phyloP scores from a whole-genome alignment of 257 asterid genomes.

The Solanum medicagineum region DNA sequence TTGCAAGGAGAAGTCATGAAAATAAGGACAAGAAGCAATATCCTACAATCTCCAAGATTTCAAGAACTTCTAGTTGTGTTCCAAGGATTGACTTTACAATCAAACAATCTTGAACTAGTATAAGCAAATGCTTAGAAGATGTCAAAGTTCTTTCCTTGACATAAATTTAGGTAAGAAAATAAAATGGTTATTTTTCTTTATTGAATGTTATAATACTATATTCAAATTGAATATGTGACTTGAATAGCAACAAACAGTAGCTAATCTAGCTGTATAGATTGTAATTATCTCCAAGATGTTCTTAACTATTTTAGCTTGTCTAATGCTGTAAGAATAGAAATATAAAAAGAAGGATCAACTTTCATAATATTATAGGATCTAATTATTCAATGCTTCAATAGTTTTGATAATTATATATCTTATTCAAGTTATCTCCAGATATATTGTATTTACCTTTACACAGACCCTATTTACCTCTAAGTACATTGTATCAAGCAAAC shows the following conservation, averaged over 20 bases:
- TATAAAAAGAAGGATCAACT: neutral
- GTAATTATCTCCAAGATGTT: neutral
- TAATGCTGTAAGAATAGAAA: neutral
- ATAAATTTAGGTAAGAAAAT: neutral
- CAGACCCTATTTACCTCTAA: too few species aligned
- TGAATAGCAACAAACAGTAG: neutral
- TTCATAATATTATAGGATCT: neutral
- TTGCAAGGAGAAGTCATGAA: slow-evolving; percentile 56
- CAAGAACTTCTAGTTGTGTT: slow-evolving; percentile 75
- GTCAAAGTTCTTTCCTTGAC: neutral
- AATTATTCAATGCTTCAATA: neutral
- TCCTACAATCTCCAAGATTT: slow-evolving; percentile 20
- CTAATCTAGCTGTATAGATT: neutral
- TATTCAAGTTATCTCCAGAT: neutral
- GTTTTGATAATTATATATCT: too few species aligned
- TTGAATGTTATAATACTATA: neutral
- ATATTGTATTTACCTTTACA: neutral
- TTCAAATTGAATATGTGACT: neutral
- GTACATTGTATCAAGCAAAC: too few species aligned
- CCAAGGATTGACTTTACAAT: slow-evolving; percentile 12
- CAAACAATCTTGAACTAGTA: neutral
- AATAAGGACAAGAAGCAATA: slow-evolving; percentile 15
- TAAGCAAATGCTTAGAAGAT: neutral
- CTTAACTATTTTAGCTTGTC: neutral
- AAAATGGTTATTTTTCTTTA: neutral